Evolutionary conservation across 2,329 filamentous ascomycete species (phyloP).

Genomic region (Arthrinium phaeospermum): DNA sequence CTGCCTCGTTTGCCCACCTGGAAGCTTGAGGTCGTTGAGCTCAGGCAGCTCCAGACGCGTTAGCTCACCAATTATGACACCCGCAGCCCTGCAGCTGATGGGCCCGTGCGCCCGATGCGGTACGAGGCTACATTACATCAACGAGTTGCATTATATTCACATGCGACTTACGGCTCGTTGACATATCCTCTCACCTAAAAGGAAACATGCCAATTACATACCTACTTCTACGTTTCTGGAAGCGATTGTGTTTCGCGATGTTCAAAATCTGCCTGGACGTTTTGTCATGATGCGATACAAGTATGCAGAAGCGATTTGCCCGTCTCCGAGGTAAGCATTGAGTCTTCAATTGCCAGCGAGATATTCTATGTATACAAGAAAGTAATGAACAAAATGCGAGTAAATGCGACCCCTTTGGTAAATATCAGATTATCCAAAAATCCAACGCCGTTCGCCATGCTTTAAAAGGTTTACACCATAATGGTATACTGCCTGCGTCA

Average conservation of each 20-base stretch:
- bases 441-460: conserved; percentile 24
- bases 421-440: conserved; percentile 3
- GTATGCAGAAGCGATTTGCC: background rate
- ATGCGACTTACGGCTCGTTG: background rate
- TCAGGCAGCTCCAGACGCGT: conserved; percentile 20
- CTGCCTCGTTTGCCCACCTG: conserved; percentile 5
- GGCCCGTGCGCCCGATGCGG: background rate
- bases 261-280: background rate
- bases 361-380: background rate
- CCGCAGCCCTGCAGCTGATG: background rate
- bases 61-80: conserved; percentile 16
- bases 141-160: background rate
- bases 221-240: no score
- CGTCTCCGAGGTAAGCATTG: background rate
- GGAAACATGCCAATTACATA: no score
- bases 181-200: no score
- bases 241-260: no score
- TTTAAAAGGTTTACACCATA: conserved; percentile 13
- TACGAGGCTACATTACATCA: background rate
- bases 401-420: background rate
- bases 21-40: conserved; percentile 20
- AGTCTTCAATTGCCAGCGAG: background rate
- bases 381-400: background rate
- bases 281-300: no score
- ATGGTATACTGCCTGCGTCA: background rate